A percentile compares a stretch with the other conserved stretches of the same genome.
phyloP scores from a whole-genome alignment of 1,139 yeast genomes.

The Diutina sp. region DNA sequence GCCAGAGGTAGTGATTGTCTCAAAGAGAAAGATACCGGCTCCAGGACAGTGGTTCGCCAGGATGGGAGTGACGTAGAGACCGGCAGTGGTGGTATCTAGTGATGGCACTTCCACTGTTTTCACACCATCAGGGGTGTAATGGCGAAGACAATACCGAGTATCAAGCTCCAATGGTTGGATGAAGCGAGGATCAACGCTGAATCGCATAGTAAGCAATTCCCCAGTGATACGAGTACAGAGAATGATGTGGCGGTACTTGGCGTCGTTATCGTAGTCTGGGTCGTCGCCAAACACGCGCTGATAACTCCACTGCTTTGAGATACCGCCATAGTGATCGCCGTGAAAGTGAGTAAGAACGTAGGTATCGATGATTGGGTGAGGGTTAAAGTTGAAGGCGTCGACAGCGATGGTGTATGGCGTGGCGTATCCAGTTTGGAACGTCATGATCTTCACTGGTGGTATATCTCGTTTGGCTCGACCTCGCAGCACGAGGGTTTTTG shows the following conservation, averaged over 20 bases:
- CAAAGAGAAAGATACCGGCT: constrained; percentile 67
- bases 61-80: constrained; percentile 46
- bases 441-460: constrained; percentile 41
- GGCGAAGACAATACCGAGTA: constrained; percentile 18
- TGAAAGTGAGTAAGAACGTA: constrained; percentile 78
- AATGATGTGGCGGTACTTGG: constrained; percentile 18
- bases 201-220: constrained; percentile 36
- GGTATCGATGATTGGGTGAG: constrained; percentile 29
- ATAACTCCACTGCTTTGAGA: constrained; percentile 60
- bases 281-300: constrained; percentile 24
- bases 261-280: not conserved
- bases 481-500: not conserved
- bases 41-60: constrained; percentile 98
- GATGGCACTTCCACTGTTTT: not conserved
- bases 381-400: constrained; percentile 54
- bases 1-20: constrained; percentile 24
- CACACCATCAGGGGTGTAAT: constrained; percentile 6
- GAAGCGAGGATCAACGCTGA: constrained; percentile 42
- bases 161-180: constrained; percentile 36
- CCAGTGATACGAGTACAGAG: constrained; percentile 67
- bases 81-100: constrained; percentile 14
- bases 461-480: constrained; percentile 11
- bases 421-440: constrained; percentile 17
- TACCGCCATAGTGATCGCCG: constrained; percentile 86
- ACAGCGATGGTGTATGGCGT: constrained; percentile 33